phyloP scores from a whole-genome alignment of 2,329 filamentous ascomycete genomes.

The Diaporthe helianthi region DNA sequence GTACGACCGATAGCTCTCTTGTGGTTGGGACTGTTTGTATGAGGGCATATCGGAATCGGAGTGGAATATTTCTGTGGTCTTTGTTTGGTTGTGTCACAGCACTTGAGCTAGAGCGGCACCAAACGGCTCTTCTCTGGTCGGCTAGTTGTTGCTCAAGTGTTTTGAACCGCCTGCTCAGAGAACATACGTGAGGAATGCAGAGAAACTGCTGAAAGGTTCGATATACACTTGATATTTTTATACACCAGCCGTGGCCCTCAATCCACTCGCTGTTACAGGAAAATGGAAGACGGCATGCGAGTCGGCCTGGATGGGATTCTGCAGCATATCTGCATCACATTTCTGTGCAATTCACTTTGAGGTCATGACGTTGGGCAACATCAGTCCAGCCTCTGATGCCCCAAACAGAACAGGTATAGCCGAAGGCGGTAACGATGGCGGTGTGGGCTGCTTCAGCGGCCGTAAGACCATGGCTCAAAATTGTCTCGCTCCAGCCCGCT shows the following conservation, averaged over 20 bases:
- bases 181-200: not conserved
- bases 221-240: not conserved
- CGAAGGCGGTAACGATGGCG: conserved; percentile 22
- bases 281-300: not conserved
- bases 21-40: conserved; percentile 1
- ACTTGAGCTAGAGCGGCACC: too few relatives aligned
- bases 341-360: not conserved
- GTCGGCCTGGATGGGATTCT: conserved; percentile 5
- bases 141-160: not conserved
- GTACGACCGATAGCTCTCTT: conserved; percentile 5
- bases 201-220: not conserved
- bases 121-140: not conserved
- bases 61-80: not conserved
- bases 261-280: not conserved
- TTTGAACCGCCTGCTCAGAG: not conserved
- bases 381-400: conserved; percentile 7
- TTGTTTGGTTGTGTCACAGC: not conserved
- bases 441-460: conserved; percentile 24
- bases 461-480: conserved; percentile 23
- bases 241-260: not conserved
- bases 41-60: not conserved
- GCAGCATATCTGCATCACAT: conserved; percentile 16
- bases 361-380: conserved; percentile 14
- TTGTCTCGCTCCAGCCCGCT: conserved; percentile 25
- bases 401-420: conserved; percentile 14